phyloP scores from a whole-genome alignment of 2,329 filamentous ascomycete genomes.

The Cladobotryum protrusum region DNA sequence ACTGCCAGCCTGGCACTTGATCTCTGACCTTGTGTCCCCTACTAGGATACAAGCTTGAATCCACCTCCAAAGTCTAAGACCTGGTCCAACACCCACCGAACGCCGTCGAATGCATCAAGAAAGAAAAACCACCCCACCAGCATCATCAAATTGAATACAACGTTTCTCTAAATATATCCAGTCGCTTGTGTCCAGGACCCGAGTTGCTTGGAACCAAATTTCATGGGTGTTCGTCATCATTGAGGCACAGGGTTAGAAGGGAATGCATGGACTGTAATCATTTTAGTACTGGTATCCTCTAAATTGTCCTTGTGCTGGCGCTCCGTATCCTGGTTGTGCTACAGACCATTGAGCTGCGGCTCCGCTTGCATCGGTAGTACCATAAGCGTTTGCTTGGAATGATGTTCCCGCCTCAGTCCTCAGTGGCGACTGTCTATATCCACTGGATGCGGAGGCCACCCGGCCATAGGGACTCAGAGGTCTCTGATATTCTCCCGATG shows the following conservation, averaged over 20 bases:
- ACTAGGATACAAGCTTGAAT: no score
- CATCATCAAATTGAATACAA: no score
- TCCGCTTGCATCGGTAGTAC: slow-evolving; percentile 21
- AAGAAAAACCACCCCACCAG: no score
- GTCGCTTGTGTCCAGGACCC: no score
- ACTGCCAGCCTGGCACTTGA: no score
- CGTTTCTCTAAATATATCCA: no score
- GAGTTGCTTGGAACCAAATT: no score
- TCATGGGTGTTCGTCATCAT: no score
- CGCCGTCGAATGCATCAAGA: no score
- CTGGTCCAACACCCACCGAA: no score
- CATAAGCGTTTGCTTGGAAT: slow-evolving; percentile 25
- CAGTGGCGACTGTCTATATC: slow-evolving; percentile 48
- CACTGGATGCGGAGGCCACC: slow-evolving; percentile 32
- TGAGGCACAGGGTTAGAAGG: background rate
- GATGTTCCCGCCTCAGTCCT: slow-evolving; percentile 36
- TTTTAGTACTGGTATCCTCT: slow-evolving; percentile 29
- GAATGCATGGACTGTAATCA: background rate
- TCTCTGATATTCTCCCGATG: slow-evolving; percentile 39
- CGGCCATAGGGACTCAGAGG: slow-evolving; percentile 45
- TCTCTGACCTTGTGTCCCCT: no score
- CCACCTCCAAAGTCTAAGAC: no score
- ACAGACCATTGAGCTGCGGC: slow-evolving; percentile 24
- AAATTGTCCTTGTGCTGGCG: slow-evolving; percentile 28
- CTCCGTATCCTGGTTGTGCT: slow-evolving; percentile 24